Evolutionary conservation across 2,329 filamentous ascomycete genomes (phyloP).

Genomic region (Stagonosporopsis tanaceti): DNA sequence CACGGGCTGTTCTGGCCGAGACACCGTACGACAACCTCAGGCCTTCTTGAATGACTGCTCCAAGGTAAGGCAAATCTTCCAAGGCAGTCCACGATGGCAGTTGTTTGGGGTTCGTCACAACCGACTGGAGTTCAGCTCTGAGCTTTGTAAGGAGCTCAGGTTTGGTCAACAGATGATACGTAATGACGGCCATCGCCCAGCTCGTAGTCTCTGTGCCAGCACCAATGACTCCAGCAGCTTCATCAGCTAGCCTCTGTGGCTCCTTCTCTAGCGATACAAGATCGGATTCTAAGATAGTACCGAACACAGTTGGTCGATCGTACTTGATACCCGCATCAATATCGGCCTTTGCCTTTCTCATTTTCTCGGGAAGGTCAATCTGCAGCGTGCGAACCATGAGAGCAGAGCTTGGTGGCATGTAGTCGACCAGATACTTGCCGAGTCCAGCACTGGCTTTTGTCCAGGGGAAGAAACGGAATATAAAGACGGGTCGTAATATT

Average conservation of each 20-base stretch:
- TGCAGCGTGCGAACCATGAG: constrained; percentile 36
- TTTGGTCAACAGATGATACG: constrained; percentile 41
- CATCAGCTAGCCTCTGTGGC: constrained; percentile 40
- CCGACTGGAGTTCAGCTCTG: constrained; percentile 32
- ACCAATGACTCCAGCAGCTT: constrained; percentile 42
- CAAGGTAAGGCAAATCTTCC: constrained; percentile 42
- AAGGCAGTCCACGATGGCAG: constrained; percentile 31
- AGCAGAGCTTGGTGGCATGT: constrained; percentile 30
- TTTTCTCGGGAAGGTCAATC: constrained; percentile 35
- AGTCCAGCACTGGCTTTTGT: constrained; percentile 29
- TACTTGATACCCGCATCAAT: constrained; percentile 34
- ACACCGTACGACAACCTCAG: constrained; percentile 40
- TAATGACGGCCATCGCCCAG: constrained; percentile 36
- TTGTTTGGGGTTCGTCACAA: constrained; percentile 26
- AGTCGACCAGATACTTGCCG: constrained; percentile 28
- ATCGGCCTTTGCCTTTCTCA: constrained; percentile 32
- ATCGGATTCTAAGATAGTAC: constrained; percentile 28
- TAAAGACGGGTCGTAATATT: constrained; percentile 30
- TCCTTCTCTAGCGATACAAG: constrained; percentile 29
- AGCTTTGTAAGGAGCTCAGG: constrained; percentile 33
- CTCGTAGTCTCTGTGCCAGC: constrained; percentile 48
- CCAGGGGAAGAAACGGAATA: constrained; percentile 38
- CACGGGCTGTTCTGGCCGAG: constrained; percentile 35
- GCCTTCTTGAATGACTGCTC: constrained; percentile 44
- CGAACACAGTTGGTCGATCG: constrained; percentile 35